Conservation (phyloP, 2,329 filamentous ascomycete genomes). For the Trichoderma arundinaceum region DNA sequence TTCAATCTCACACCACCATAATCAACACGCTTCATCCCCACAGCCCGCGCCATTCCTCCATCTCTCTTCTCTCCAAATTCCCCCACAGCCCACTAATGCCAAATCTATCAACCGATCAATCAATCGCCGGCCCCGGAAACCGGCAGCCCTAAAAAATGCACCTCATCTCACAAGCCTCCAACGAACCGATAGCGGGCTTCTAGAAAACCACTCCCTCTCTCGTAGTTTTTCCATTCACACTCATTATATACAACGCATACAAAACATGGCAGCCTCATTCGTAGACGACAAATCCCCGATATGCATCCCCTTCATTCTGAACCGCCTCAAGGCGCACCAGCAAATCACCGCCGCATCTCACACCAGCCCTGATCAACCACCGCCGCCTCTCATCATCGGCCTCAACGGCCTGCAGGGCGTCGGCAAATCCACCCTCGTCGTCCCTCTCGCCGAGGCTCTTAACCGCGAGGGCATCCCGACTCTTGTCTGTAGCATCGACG, state of each 20-base stretch:
- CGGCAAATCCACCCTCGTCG: conserved; percentile 88
- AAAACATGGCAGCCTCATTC: conserved; percentile 45
- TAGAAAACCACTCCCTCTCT: too few species aligned
- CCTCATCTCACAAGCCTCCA: too few species aligned
- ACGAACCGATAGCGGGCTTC: too few species aligned
- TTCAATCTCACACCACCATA: background rate
- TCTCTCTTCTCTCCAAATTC: background rate
- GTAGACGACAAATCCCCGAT: conserved; percentile 79
- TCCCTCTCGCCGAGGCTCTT: conserved; percentile 66
- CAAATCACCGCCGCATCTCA: conserved; percentile 20
- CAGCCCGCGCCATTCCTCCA: background rate
- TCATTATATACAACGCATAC: background rate
- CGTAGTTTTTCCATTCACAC: too few species aligned
- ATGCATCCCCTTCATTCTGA: conserved; percentile 77
- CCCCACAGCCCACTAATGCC: background rate
- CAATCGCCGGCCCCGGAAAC: conserved; percentile 12
- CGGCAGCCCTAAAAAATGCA: background rate
- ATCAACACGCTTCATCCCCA: background rate
- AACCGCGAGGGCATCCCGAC: conserved; percentile 64
- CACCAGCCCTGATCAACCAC: conserved; percentile 37
- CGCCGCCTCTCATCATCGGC: conserved; percentile 73
- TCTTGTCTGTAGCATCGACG: conserved; percentile 81
- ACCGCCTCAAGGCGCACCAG: conserved; percentile 59
- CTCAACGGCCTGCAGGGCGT: conserved; percentile 91
- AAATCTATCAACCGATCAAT: background rate